Evolutionary conservation across 2,329 filamentous ascomycete genomes (phyloP), one percentile per base, ranked within the genome.

Genomic region (Catunica adiposa): DNA sequence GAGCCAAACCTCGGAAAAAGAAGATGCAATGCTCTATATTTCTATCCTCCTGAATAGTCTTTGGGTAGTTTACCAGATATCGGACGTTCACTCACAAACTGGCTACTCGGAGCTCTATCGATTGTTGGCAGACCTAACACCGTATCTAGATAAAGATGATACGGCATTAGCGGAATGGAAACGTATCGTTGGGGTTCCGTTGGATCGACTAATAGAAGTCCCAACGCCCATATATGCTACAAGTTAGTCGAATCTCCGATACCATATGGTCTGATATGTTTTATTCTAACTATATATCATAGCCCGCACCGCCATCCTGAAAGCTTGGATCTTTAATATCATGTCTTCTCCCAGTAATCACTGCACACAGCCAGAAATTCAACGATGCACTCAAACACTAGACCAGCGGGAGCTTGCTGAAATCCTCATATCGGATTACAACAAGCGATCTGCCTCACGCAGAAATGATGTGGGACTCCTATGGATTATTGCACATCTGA

Each of bases 301-400:
- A 44, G 8, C n/a, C 15, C 40, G 40, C 8, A 15, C 20, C n/a
- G 40, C 7, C 8, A 44, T 44, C 8, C n/a, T 22, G 40, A 22
- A 17, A 34, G 29, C 40, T 4, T 44, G 40, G 40, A 8, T 44
- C 8, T 44, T 17, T 17, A 22, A 44, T 17, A n/a, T 44, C 15
- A 3, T 44, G 40, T 17, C 40, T 7, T 44, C 40, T 17, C 40
- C 40, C 15, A 44, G 40, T n/a, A 17, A 44, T n/a, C 15, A n/a
- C 8, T 22, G 15, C n/a, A 44, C 15, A 47, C 20, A 3, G 15
- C 42, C 40, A 15, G n/a, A 15, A 51, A 14, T 51, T 56, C 14
- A 34, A 56, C 23, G n/a, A 51, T 46, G 20, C 50, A 44, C 22
- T 55, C 9, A 14, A 56, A 11, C 34, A 38, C n/a, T 44, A 42